These are phyloP conservation scores for Amanita rubescens DNA, from an alignment of 768 basidiomycete genomes.

Conservation along the genomic window DNA sequence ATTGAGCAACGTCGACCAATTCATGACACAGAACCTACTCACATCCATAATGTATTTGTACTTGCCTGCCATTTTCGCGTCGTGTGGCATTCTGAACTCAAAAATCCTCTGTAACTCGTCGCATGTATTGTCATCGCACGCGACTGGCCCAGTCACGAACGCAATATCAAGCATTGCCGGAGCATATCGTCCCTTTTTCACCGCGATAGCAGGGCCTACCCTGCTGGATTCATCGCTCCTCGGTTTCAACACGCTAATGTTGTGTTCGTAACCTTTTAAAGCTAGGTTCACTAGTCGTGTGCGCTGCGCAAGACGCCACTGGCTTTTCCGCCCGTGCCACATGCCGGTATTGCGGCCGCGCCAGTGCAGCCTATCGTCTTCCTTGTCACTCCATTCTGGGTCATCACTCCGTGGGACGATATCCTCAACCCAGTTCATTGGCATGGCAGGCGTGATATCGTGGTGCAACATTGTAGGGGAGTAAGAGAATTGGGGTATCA, in stretches of 20 bases:
- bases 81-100: conserved; percentile 36
- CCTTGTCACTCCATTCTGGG: conserved; percentile 53
- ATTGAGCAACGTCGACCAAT: not conserved
- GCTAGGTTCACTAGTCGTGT: conserved; percentile 32
- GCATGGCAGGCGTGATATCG: conserved; percentile 42
- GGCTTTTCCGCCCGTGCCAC: conserved; percentile 26
- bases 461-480: conserved; percentile 40
- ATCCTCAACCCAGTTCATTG: conserved; percentile 37
- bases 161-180: conserved; percentile 50
- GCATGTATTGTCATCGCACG: conserved; percentile 37
- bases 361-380: conserved; percentile 56
- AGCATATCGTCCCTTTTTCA: conserved; percentile 26
- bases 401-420: conserved; percentile 31
- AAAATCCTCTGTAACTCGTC: conserved; percentile 34
- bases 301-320: conserved; percentile 43
- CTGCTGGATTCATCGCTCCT: conserved; percentile 13
- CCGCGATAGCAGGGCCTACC: conserved; percentile 26
- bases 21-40: conserved; percentile 14
- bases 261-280: conserved; percentile 6
- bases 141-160: conserved; percentile 34
- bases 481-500: conserved; percentile 47
- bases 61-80: conserved; percentile 31
- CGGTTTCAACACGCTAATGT: conserved; percentile 17
- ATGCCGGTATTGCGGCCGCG: conserved; percentile 69
- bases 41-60: conserved; percentile 60